These are phyloP conservation scores for Nitzschia putrida DNA, from an alignment of 108 stramenopile genomes.

Conservation along the genomic window DNA sequence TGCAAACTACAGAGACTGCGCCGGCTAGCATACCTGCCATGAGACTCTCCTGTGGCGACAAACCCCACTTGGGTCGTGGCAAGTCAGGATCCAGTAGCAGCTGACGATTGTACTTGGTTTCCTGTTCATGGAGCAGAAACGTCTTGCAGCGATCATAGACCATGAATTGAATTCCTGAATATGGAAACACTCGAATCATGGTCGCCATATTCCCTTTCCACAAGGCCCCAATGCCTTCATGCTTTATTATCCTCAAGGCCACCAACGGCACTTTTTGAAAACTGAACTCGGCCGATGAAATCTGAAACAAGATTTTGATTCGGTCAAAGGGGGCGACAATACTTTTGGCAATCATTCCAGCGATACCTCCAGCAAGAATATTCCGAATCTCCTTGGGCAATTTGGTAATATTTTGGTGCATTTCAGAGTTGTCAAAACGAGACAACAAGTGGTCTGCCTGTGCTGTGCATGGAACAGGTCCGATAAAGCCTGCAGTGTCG, in stretches of 20 bases:
- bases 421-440: neutral
- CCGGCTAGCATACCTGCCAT: constrained; percentile 89
- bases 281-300: constrained; percentile 70
- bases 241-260: constrained; percentile 57
- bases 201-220: constrained; percentile 97
- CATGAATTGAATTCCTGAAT: constrained; percentile 96
- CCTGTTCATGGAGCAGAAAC: constrained; percentile 49
- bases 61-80: constrained; percentile 41
- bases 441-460: neutral
- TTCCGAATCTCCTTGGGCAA: constrained; percentile 80
- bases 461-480: neutral
- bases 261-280: constrained; percentile 66
- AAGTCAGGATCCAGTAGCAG: constrained; percentile 22
- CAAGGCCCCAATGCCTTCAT: constrained; percentile 83
- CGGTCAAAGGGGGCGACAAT: constrained; percentile 90
- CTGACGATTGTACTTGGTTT: constrained; percentile 9
- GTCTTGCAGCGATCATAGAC: constrained; percentile 90
- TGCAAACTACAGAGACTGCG: constrained; percentile 76
- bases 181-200: constrained; percentile 95
- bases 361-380: constrained; percentile 73
- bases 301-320: constrained; percentile 89
- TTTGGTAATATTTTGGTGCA: constrained; percentile 22
- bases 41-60: constrained; percentile 86
- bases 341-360: constrained; percentile 87
- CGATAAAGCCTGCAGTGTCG: neutral